Base-by-base conservation (phyloP, 352 stramenopile species). In the Phytophthora melonis region DNA sequence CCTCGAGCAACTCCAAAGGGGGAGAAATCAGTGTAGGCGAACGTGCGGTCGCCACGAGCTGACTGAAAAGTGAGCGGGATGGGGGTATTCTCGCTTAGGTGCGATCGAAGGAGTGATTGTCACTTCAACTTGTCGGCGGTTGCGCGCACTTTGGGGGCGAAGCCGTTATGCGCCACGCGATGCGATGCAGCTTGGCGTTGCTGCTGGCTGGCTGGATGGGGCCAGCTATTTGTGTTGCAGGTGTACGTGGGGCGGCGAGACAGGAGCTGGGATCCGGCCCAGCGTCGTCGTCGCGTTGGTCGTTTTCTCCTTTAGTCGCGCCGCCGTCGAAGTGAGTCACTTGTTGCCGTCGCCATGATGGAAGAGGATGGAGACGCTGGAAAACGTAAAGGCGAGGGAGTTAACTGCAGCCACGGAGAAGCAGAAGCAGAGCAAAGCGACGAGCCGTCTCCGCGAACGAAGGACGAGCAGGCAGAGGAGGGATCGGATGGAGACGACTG, bases 101-200 rank as follows among this genome's bases (percentile, higher is more conserved):
- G 50, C 63, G 64, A 72, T 41, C 6, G 14, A 3, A n/a, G 16
- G 56, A 72, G 55, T 74, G 68, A 59, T 65, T 53, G 54, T 75
- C 69, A 75, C 69, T 75, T 72, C 70, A 77, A 73, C 63, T 64
- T 74, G 58, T 45, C 19, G 56, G 21, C 62, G 19, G 68, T 73
- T 73, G 50, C 59, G 34, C 47, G 32, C 36, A 18, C 36, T 45
- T 14, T 43, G 36, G 39, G 36, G 11, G 13, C 14, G 34, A 41
- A 45, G 41, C 52, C 55, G 63, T 77, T 77, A 68, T 65, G 32
- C 4, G 43, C 16, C 16, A 9, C 41, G 56, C 32, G 58, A 62
- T 73, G 58, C 36, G 39, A n/a, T 45, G 39, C 39, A 45, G 39
- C 39, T 45, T n/a, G 32, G 32, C 32, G 13, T n/a, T 14, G 56